These are phyloP conservation scores for Persicaria tinctoria DNA, from an alignment of 148 eudicot species.

Conservation along the genomic window DNA sequence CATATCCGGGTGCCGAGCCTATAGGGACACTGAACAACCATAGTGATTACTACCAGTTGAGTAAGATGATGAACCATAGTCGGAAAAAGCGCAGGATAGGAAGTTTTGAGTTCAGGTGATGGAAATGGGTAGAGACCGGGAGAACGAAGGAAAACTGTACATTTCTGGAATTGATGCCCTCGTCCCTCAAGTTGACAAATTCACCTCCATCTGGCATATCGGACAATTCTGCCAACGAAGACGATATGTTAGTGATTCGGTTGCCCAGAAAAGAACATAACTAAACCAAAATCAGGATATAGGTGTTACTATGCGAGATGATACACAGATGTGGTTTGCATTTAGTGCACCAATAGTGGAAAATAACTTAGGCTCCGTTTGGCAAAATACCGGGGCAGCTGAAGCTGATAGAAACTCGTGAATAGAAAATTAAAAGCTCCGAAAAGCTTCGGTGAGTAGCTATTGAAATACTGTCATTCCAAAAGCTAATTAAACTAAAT, in stretches of 20 bases:
- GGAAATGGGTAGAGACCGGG: not conserved
- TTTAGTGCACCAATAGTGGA: no score
- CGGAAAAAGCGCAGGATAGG: not conserved
- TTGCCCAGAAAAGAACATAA: not conserved
- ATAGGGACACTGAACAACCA: not conserved
- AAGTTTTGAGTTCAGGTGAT: not conserved
- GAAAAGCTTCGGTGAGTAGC: no score
- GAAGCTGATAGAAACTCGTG: no score
- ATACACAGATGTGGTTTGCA: not conserved
- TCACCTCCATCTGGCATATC: constrained; percentile 11
- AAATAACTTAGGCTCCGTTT: no score
- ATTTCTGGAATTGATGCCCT: constrained; percentile 2
- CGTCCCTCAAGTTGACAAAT: constrained; percentile 5
- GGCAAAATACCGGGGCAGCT: no score
- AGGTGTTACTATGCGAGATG: not conserved
- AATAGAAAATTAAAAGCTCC: no score
- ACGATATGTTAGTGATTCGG: not conserved
- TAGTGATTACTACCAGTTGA: not conserved
- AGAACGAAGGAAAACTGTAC: not conserved
- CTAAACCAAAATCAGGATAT: not conserved
- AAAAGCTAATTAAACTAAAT: no score
- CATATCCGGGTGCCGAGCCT: not conserved
- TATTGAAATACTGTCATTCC: no score
- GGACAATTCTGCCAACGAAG: constrained; percentile 9
- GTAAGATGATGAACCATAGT: not conserved